These are phyloP conservation scores for Pleurotus pulmonarius DNA, from an alignment of 768 basidiomycete genomes.

Conservation along the genomic window DNA sequence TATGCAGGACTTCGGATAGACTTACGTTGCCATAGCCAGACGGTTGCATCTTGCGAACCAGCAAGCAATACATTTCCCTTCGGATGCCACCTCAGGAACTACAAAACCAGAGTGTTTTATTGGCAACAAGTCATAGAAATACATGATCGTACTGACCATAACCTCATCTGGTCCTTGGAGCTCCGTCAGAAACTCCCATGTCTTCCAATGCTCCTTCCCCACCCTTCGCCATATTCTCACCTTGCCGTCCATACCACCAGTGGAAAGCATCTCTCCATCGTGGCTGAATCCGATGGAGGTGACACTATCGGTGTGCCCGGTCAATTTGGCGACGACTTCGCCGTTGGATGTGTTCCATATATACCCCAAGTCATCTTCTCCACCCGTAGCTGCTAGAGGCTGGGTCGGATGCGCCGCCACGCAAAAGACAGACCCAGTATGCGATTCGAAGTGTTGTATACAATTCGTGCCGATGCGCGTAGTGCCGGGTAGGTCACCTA, in stretches of 20 bases:
- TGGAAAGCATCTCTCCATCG: slow-evolving; percentile 92
- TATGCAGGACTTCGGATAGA: slow-evolving; percentile 9
- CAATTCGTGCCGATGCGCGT: slow-evolving; percentile 19
- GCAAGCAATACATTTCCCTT: slow-evolving; percentile 85
- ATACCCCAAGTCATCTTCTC: slow-evolving; percentile 93
- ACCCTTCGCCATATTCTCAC: slow-evolving; percentile 90
- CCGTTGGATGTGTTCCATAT: slow-evolving; percentile 88
- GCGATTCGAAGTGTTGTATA: slow-evolving; percentile 64
- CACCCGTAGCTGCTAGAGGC: slow-evolving; percentile 85
- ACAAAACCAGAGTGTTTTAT: neutral
- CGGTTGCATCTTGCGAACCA: slow-evolving; percentile 88
- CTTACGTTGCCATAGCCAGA: slow-evolving; percentile 97
- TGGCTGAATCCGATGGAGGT: slow-evolving; percentile 71
- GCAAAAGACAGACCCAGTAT: slow-evolving; percentile 78
- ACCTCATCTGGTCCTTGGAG: slow-evolving; percentile 95
- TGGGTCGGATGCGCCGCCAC: slow-evolving; percentile 81
- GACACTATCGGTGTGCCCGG: slow-evolving; percentile 93
- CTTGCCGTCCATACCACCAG: slow-evolving; percentile 97
- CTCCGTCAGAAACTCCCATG: slow-evolving; percentile 94
- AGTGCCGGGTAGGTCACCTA: slow-evolving; percentile 33
- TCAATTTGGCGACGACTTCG: slow-evolving; percentile 76
- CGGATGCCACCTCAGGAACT: slow-evolving; percentile 98
- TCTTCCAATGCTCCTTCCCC: slow-evolving; percentile 65
- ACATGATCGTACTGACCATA: slow-evolving; percentile 52
- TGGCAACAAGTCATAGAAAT: neutral